Conservation (phyloP, 192 early-diverging fungal species). For the Dissophora ornata region DNA sequence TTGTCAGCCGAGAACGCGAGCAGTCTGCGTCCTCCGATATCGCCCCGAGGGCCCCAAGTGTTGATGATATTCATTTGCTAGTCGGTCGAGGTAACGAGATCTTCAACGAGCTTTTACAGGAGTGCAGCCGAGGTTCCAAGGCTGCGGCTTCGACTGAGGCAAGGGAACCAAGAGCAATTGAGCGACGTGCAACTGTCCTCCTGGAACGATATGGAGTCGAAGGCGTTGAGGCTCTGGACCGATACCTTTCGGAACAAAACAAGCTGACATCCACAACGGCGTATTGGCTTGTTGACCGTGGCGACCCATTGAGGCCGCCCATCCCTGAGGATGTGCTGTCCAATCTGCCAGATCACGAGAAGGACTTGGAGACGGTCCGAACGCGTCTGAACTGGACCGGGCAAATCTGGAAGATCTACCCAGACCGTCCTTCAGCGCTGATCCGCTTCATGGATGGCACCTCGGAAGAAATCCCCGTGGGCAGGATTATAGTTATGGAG, state of each 20-base stretch:
- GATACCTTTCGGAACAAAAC: constrained; percentile 45
- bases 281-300: constrained; percentile 34
- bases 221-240: constrained; percentile 46
- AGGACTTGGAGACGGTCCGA: constrained; percentile 42
- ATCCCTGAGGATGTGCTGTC: constrained; percentile 32
- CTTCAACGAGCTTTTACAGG: constrained; percentile 22
- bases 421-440: constrained; percentile 45
- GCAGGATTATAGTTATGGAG: constrained; percentile 50
- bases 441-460: constrained; percentile 57
- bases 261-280: constrained; percentile 28
- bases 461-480: constrained; percentile 24
- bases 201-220: constrained; percentile 47
- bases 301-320: constrained; percentile 23
- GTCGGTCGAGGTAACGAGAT: constrained; percentile 45
- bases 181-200: constrained; percentile 18
- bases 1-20: constrained; percentile 43
- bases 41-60: constrained; percentile 49
- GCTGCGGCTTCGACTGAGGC: background rate
- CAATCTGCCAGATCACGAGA: constrained; percentile 27
- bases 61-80: constrained; percentile 32
- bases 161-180: constrained; percentile 16
- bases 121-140: background rate
- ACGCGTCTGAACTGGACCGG: constrained; percentile 59
- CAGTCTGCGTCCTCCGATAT: constrained; percentile 37
- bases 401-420: constrained; percentile 54